Percentiles rank a stretch among this genome's conserved stretches.
Evolutionary conservation across 495 filamentous ascomycete genomes (phyloP).

Genomic region (Neurospora hispaniola): DNA sequence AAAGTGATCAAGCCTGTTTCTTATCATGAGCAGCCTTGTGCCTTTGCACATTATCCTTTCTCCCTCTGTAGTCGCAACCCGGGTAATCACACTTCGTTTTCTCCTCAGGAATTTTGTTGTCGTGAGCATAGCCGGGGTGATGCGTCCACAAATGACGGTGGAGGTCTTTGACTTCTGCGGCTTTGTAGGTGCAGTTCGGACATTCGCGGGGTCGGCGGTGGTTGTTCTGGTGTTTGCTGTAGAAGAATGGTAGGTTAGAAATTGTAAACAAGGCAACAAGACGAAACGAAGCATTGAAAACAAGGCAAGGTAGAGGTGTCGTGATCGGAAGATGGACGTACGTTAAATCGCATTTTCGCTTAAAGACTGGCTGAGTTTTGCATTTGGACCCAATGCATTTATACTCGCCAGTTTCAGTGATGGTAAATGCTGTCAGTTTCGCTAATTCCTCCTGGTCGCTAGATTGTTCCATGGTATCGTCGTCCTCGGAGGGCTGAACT

Average conservation of each 20-base stretch:
- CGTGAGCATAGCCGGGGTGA: neutral
- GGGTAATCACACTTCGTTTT: neutral
- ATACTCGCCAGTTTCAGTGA: neutral
- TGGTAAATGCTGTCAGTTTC: neutral
- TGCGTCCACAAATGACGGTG: conserved; percentile 13
- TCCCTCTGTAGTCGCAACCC: conserved; percentile 4
- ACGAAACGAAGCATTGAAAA: neutral
- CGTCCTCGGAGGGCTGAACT: neutral
- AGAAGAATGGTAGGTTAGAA: neutral
- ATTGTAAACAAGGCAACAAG: neutral
- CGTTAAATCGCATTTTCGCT: conserved; percentile 1
- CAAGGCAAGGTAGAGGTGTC: neutral
- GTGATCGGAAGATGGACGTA: neutral
- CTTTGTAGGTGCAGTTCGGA: neutral
- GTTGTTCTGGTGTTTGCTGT: conserved; percentile 14
- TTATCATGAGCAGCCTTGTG: neutral
- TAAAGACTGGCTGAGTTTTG: neutral
- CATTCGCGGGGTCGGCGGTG: neutral
- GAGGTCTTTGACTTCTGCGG: conserved; percentile 8
- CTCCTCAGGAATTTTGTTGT: neutral
- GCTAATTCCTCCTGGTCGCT: neutral
- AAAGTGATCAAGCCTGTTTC: neutral
- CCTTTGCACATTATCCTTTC: conserved; percentile 12
- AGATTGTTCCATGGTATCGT: neutral
- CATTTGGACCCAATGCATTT: neutral